These are phyloP conservation scores for Polytrichum commune DNA, from an alignment of 225 moss, liverwort and hornwort species.

Conservation along the genomic window DNA sequence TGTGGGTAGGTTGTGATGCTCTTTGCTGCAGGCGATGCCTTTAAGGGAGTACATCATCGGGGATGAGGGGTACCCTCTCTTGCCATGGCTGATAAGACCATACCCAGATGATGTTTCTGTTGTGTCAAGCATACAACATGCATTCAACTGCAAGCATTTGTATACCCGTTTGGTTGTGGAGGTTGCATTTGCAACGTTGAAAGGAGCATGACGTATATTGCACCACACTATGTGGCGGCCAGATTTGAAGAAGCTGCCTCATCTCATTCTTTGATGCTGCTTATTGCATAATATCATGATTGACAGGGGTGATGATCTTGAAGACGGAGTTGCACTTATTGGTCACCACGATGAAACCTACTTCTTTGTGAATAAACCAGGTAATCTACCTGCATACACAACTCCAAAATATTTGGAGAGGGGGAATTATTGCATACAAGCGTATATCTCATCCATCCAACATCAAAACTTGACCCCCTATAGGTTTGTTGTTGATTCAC, in stretches of 20 bases:
- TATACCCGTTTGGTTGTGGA: conserved; percentile 60
- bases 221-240: conserved; percentile 78
- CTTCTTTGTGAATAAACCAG: no score
- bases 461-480: no score
- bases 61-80: conserved; percentile 75
- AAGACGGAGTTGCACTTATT: conserved; percentile 60
- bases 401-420: no score
- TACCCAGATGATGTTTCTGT: conserved; percentile 52
- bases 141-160: conserved; percentile 71
- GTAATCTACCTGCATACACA: no score
- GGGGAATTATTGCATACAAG: no score
- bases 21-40: conserved; percentile 38
- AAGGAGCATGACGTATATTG: conserved; percentile 79
- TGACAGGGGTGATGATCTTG: conserved; percentile 60
- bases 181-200: conserved; percentile 63
- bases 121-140: conserved; percentile 48
- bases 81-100: conserved; percentile 83
- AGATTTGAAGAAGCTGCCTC: conserved; percentile 64
- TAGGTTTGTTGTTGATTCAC: no score
- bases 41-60: conserved; percentile 86
- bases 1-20: not conserved
- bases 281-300: conserved; percentile 77
- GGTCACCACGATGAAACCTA: conserved; percentile 71
- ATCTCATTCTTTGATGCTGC: conserved; percentile 73
- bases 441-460: no score